Evolutionary conservation across 768 basidiomycete genomes (phyloP).

Genomic region (Tulasnella sp.): DNA sequence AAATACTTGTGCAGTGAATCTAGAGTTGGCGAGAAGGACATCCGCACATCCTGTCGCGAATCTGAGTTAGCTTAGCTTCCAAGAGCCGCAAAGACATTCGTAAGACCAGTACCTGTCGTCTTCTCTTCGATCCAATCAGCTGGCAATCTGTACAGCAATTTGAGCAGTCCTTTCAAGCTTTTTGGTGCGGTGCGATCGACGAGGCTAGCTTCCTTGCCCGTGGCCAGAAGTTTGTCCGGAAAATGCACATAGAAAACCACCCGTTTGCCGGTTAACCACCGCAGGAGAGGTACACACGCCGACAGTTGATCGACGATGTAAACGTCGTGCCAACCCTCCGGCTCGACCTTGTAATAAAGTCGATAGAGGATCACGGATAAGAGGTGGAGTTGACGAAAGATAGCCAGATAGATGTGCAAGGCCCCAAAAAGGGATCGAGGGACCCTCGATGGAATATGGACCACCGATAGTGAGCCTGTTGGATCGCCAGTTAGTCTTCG

Average conservation of each 20-base stretch:
- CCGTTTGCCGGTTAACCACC: slow-evolving; percentile 60
- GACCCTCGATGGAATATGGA: slow-evolving; percentile 66
- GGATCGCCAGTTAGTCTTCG: not conserved
- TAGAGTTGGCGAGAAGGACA: slow-evolving; percentile 84
- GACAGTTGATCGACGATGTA: slow-evolving; percentile 95
- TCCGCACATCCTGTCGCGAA: slow-evolving; percentile 73
- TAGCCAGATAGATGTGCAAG: slow-evolving; percentile 86
- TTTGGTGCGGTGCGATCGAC: not conserved
- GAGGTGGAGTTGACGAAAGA: slow-evolving; percentile 82
- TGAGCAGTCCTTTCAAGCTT: slow-evolving; percentile 46
- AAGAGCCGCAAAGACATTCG: not conserved
- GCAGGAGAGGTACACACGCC: slow-evolving; percentile 81
- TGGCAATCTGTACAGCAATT: slow-evolving; percentile 75
- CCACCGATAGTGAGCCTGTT: slow-evolving; percentile 74
- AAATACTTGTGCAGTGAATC: slow-evolving; percentile 83
- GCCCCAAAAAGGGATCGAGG: slow-evolving; percentile 75
- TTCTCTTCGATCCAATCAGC: slow-evolving; percentile 88
- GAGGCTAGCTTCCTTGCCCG: slow-evolving; percentile 42
- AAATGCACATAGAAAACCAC: slow-evolving; percentile 98
- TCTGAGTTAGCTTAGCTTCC: not conserved
- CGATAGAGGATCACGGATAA: slow-evolving; percentile 54
- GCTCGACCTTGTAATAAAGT: slow-evolving; percentile 37
- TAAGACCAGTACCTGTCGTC: slow-evolving; percentile 66
- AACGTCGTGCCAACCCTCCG: slow-evolving; percentile 55
- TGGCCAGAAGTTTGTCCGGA: slow-evolving; percentile 86